A percentile compares a stretch with the other conserved stretches of the same genome.
Evolutionary conservation across 1,284 basidiomycete genomes (phyloP).

Genomic region (Malassezia obtusa): DNA sequence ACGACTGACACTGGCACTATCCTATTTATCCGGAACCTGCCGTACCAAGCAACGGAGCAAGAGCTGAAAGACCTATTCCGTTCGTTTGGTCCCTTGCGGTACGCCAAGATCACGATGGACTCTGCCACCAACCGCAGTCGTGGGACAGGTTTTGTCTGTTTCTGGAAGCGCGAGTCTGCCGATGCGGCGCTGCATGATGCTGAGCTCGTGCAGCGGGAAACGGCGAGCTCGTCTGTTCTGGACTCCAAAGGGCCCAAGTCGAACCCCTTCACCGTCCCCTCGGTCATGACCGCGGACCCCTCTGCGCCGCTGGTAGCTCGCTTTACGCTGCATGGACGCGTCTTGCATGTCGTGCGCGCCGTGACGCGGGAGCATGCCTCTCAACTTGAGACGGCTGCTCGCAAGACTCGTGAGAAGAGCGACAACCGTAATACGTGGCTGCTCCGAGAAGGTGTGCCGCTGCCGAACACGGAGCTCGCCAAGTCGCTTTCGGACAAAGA

Average conservation of each 20-base stretch:
- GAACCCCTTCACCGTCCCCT: constrained; percentile 41
- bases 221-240: constrained; percentile 1
- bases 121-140: constrained; percentile 70
- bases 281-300: constrained; percentile 69
- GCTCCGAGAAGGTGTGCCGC: constrained; percentile 64
- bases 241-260: constrained; percentile 5
- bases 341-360: constrained; percentile 78
- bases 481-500: constrained; percentile 25
- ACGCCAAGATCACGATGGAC: constrained; percentile 85
- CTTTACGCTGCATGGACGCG: constrained; percentile 82
- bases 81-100: constrained; percentile 80
- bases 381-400: constrained; percentile 75
- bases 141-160: constrained; percentile 93
- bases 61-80: constrained; percentile 44
- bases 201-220: constrained; percentile 34
- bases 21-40: constrained; percentile 86
- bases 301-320: constrained; percentile 71
- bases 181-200: constrained; percentile 75
- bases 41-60: constrained; percentile 61
- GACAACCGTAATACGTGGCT: constrained; percentile 96
- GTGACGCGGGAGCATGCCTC: constrained; percentile 80
- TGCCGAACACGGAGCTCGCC: constrained; percentile 33
- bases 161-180: constrained; percentile 87
- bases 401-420: constrained; percentile 65
- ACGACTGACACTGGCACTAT: constrained; percentile 60